Percentiles rank a stretch among this genome's conserved stretches.
phyloP scores from a whole-genome alignment of 2,329 filamentous ascomycete species.

The Pseudogymnoascus sp. region DNA sequence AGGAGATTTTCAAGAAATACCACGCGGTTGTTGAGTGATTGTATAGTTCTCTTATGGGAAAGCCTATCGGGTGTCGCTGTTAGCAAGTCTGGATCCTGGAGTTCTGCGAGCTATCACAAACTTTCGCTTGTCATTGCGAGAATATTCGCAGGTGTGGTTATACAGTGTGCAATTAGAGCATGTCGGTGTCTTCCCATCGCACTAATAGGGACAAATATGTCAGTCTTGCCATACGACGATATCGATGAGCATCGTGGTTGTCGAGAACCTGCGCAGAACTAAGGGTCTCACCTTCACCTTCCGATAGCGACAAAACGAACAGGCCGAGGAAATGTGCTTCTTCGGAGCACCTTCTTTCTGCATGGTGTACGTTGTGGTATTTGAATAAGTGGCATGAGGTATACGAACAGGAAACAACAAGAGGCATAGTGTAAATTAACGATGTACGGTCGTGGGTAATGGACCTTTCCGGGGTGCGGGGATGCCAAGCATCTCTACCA shows the following conservation, averaged over 20 bases:
- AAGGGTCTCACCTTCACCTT: not conserved
- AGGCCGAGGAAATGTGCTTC: constrained; percentile 3
- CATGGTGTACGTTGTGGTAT: not conserved
- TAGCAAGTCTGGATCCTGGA: not conserved
- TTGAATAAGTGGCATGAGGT: not conserved
- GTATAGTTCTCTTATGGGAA: constrained; percentile 3
- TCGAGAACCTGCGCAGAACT: not conserved
- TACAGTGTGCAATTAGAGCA: not conserved
- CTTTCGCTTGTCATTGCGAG: not conserved
- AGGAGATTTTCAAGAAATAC: not conserved
- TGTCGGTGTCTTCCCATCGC: constrained; percentile 1
- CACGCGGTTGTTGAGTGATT: not conserved
- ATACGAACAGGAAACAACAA: not conserved
- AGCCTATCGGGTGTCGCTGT: not conserved
- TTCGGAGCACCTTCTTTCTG: not conserved
- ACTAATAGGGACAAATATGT: not conserved
- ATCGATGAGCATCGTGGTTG: not conserved
- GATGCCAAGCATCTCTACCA: not conserved
- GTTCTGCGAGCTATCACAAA: not conserved
- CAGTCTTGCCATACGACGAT: not conserved
- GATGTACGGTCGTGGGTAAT: not conserved
- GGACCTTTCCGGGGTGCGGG: not conserved
- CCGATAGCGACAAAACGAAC: not conserved
- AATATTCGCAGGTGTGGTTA: not conserved
- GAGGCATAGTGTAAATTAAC: not conserved